Evolutionary conservation across 116 monocot species (phyloP).

Genomic region (Papilionanthe hybrid): DNA sequence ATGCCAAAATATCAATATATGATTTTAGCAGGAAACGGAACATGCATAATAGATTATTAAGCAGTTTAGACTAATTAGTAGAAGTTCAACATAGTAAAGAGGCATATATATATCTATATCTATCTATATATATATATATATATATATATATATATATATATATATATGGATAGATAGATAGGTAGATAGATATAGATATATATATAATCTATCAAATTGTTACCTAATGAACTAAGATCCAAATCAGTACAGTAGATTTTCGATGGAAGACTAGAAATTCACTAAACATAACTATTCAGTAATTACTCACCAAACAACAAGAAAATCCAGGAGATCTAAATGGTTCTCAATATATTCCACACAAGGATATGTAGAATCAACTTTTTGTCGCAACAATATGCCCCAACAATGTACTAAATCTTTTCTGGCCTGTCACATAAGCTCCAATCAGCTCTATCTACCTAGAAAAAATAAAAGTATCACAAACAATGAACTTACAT

Average conservation of each 20-base stretch:
- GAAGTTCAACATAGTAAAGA: background rate
- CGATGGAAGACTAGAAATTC: background rate
- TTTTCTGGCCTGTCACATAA: conserved; percentile 70
- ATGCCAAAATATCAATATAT: background rate
- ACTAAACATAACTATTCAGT: background rate
- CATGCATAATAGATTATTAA: background rate
- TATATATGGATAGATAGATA: no score
- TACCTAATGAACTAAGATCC: background rate
- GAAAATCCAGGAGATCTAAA: conserved; percentile 86
- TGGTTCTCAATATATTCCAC: conserved; percentile 85
- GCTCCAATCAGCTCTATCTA: conserved; percentile 7
- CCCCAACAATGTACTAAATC: conserved; percentile 85
- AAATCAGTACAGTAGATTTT: background rate
- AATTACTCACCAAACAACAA: conserved; percentile 76
- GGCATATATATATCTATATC: no score
- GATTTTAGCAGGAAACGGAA: background rate
- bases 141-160: no score
- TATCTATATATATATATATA: no score
- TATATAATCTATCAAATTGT: background rate
- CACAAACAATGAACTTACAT: conserved; percentile 48
- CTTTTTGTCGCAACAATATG: conserved; percentile 72
- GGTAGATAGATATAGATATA: no score
- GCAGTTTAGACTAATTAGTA: background rate
- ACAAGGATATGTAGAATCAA: conserved; percentile 59
- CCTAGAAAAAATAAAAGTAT: background rate